Base-by-base conservation (phyloP, 495 filamentous ascomycete genomes). In the Hypoxylon fragiforme region DNA sequence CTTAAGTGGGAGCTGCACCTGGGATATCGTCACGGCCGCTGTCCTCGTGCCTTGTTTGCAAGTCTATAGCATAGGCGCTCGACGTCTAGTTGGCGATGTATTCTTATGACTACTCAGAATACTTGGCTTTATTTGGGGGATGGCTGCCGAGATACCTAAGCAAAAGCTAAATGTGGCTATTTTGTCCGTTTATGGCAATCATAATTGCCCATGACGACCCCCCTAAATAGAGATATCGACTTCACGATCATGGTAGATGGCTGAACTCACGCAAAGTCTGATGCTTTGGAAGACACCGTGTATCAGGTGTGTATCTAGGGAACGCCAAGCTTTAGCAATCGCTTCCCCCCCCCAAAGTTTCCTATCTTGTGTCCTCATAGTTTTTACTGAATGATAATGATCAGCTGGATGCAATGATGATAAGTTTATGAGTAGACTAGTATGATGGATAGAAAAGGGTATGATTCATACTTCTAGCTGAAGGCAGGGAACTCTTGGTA, bases 41-140 rank as follows among this genome's bases (percentile, higher is more conserved):
- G 66, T 91, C 12, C 73, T 89, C 15, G 73, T 84, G 1, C 72
- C 86, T 19, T 78, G 80, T 37, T 65, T 91, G 87, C 91, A 80
- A 80, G 87, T 82, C 44, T 35, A 39, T 19, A 18, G 31, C 14
- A 4, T 26, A n/a, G n/a, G n/a, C n/a, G n/a, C n/a, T 20, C 24
- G 11, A 21, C 42, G 8, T 21, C 4, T n/a, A 14, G 21, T 7
- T 14, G 18, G 12, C n/a, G n/a, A n/a, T n/a, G n/a, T n/a, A n/a
- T n/a, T n/a, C n/a, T n/a, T n/a, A n/a, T n/a, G n/a, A n/a, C n/a
- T 15, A 1, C 15, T 36, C 19, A 92, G 89, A 32, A 67, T 91
- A 41, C 85, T 86, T 56, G 87, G 90, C 50, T 88, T 69, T 3
- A 85, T 89, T 34, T 88, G 88, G 41, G 78, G 81, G 44, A 88